phyloP scores from a whole-genome alignment of 2,329 filamentous ascomycete species.

The Xylariaceae sp. region DNA sequence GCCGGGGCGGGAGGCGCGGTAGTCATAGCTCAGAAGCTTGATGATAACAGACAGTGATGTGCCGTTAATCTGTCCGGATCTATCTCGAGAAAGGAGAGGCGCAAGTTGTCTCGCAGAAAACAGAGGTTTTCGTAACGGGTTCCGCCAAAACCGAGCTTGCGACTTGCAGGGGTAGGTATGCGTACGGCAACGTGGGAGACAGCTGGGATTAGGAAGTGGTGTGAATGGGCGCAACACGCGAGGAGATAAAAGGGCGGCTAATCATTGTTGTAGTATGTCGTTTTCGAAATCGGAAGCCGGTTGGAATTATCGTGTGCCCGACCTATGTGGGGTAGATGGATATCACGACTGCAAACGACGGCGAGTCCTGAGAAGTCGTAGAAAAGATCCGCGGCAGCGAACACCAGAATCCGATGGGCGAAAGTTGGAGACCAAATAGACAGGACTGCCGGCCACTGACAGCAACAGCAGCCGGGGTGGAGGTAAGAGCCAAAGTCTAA shows the following conservation, averaged over 20 bases:
- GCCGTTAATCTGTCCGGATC: constrained; percentile 1
- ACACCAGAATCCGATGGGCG: constrained; percentile 11
- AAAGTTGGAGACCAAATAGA: constrained; percentile 20
- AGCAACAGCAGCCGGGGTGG: constrained; percentile 13
- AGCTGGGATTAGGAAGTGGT: constrained; percentile 47
- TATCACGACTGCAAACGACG: constrained; percentile 12
- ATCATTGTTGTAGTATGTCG: constrained; percentile 48
- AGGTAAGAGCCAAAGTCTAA: constrained; percentile 11
- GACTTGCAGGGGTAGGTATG: constrained; percentile 17
- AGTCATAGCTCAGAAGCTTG: constrained; percentile 22
- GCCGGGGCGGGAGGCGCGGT: constrained; percentile 26
- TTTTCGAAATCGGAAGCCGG: constrained; percentile 31
- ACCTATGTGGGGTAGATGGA: constrained; percentile 14
- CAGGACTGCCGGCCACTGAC: constrained; percentile 21
- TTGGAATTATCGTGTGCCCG: constrained; percentile 17
- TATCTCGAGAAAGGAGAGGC: constrained; percentile 9
- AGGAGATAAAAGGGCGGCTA: constrained; percentile 44
- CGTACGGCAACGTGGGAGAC: constrained; percentile 20
- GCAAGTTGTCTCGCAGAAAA: constrained; percentile 16
- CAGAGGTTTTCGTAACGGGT: constrained; percentile 9
- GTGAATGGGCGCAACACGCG: constrained; percentile 49
- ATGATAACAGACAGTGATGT: constrained; percentile 1
- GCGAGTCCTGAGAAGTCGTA: constrained; percentile 11
- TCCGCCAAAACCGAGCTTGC: constrained; percentile 13
- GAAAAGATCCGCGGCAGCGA: constrained; percentile 16